phyloP scores from a whole-genome alignment of 2,329 filamentous ascomycete species.

The Thermoascus crustaceus region DNA sequence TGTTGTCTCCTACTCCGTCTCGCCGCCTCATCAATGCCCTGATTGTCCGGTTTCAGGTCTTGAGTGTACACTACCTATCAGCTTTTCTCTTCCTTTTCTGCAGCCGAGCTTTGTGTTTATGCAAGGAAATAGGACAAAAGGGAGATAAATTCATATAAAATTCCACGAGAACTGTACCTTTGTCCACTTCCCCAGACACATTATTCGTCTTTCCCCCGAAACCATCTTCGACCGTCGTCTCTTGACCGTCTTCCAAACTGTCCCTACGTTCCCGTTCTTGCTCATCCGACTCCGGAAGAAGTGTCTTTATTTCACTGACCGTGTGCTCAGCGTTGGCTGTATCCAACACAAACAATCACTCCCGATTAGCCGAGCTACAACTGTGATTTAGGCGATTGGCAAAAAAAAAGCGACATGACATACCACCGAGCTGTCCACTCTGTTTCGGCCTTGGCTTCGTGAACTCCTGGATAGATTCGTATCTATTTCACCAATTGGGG shows the following conservation, averaged over 20 bases:
- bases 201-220: slow-evolving; percentile 46
- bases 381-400: too few relatives aligned
- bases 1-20: slow-evolving; percentile 41
- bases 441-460: slow-evolving; percentile 45
- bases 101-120: neutral
- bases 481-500: slow-evolving; percentile 34
- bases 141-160: slow-evolving; percentile 14
- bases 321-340: slow-evolving; percentile 23
- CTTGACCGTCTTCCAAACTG: slow-evolving; percentile 48
- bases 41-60: slow-evolving; percentile 26
- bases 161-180: too few relatives aligned
- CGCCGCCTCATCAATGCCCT: slow-evolving; percentile 30
- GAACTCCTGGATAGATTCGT: slow-evolving; percentile 50
- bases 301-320: slow-evolving; percentile 22
- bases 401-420: slow-evolving; percentile 4
- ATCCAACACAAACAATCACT: neutral
- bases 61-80: slow-evolving; percentile 38
- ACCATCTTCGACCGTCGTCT: slow-evolving; percentile 45
- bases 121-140: slow-evolving; percentile 7
- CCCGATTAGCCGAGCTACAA: neutral
- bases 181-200: slow-evolving; percentile 27
- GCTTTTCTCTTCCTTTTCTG: slow-evolving; percentile 18
- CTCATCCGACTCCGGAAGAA: slow-evolving; percentile 22
- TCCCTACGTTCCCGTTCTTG: slow-evolving; percentile 45
- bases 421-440: slow-evolving; percentile 51